These are phyloP conservation scores for Petunia secreta DNA, from an alignment of 257 asterid species.

Conservation along the genomic window DNA sequence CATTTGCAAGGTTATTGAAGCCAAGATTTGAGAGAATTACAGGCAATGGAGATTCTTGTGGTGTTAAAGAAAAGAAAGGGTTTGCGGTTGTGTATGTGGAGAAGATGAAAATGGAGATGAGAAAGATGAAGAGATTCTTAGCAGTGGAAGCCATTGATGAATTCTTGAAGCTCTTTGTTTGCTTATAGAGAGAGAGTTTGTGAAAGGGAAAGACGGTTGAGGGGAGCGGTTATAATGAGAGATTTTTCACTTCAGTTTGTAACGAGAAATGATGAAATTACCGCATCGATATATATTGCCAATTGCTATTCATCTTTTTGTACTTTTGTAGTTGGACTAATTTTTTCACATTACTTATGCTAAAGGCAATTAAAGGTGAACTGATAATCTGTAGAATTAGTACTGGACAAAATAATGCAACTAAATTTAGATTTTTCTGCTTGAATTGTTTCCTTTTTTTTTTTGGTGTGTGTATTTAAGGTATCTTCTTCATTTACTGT, in stretches of 20 bases:
- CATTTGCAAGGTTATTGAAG: slow-evolving; percentile 54
- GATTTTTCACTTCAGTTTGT: neutral
- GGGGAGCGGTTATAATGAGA: neutral
- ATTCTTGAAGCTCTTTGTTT: neutral
- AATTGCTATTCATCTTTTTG: too few species aligned
- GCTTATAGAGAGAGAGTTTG: neutral
- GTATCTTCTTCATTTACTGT: too few species aligned
- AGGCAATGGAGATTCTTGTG: slow-evolving; percentile 40
- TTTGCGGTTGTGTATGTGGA: neutral
- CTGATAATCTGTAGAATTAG: too few species aligned
- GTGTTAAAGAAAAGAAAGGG: neutral
- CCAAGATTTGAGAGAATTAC: slow-evolving; percentile 61
- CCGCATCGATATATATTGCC: neutral
- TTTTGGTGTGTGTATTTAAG: too few species aligned
- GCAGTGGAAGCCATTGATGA: slow-evolving; percentile 31
- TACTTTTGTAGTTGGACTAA: too few species aligned
- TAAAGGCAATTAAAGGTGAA: too few species aligned
- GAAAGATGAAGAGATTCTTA: slow-evolving; percentile 22
- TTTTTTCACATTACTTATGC: too few species aligned
- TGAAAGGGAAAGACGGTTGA: neutral
- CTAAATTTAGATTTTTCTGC: too few species aligned
- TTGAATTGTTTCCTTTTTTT: too few species aligned
- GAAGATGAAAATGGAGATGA: slow-evolving; percentile 22
- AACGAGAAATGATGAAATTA: neutral
- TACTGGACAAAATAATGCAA: too few species aligned